Evolutionary conservation across 495 filamentous ascomycete species (phyloP).

Genomic region (Rusavskia elegans): DNA sequence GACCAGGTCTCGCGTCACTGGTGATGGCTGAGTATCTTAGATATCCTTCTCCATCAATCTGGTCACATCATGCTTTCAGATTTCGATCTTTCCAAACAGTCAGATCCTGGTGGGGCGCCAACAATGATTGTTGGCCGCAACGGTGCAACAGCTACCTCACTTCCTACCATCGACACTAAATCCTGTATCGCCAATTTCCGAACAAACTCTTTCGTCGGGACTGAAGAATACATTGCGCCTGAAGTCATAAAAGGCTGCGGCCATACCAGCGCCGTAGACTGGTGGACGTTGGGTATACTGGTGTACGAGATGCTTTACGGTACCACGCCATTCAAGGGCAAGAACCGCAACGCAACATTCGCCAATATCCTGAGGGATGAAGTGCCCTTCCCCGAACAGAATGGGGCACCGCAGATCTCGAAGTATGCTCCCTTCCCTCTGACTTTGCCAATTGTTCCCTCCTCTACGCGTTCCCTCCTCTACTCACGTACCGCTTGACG

Average conservation of each 20-base stretch:
- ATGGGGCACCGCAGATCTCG: constrained; percentile 68
- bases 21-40: constrained; percentile 28
- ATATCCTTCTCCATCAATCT: constrained; percentile 94
- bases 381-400: constrained; percentile 82
- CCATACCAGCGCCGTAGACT: constrained; percentile 95
- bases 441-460: constrained; percentile 9
- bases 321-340: constrained; percentile 97
- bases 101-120: constrained; percentile 84
- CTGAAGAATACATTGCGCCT: constrained; percentile 95
- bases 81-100: constrained; percentile 96
- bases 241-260: constrained; percentile 98
- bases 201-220: constrained; percentile 96
- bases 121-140: constrained; percentile 90
- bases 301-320: constrained; percentile 99
- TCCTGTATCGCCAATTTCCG: constrained; percentile 97
- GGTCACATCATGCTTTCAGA: constrained; percentile 99
- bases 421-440: constrained; percentile 45
- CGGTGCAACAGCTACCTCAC: constrained; percentile 61
- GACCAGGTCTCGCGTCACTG: neutral
- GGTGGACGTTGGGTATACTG: constrained; percentile 96
- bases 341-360: constrained; percentile 96
- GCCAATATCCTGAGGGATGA: constrained; percentile 94
- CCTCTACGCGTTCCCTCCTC: too few species aligned
- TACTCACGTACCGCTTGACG: neutral
- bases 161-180: constrained; percentile 94